These are phyloP conservation scores for Schoenoplectus tabernaemontani DNA, from an alignment of 202 grass and related monocot genomes.

Conservation along the genomic window DNA sequence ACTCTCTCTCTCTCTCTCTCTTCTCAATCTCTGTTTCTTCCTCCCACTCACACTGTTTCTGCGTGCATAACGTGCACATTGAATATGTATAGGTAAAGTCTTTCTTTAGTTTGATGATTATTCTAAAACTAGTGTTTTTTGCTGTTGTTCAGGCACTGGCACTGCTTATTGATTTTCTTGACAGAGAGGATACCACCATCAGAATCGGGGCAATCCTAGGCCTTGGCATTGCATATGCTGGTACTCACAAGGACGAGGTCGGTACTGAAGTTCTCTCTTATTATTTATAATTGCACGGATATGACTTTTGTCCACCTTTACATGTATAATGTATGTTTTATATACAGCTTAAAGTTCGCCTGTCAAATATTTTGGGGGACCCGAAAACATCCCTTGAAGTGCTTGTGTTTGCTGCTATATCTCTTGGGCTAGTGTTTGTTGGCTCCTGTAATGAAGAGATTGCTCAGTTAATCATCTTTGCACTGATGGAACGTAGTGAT, in stretches of 20 bases:
- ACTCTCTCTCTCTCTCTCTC: slow-evolving; percentile 32
- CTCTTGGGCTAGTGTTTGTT: slow-evolving; percentile 81
- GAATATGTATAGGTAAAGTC: not conserved
- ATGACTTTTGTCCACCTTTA: slow-evolving; percentile 10
- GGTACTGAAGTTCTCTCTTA: not conserved
- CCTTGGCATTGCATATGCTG: slow-evolving; percentile 92
- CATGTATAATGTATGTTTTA: slow-evolving; percentile 24
- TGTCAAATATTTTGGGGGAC: slow-evolving; percentile 71
- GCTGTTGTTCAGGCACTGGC: slow-evolving; percentile 86
- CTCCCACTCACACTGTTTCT: not conserved
- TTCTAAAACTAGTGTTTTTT: not conserved
- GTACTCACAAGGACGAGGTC: slow-evolving; percentile 92
- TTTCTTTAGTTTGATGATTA: not conserved
- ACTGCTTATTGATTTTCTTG: slow-evolving; percentile 85
- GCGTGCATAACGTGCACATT: not conserved
- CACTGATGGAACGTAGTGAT: slow-evolving; percentile 85
- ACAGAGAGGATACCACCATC: slow-evolving; percentile 75
- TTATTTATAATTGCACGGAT: not conserved
- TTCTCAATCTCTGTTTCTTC: not conserved
- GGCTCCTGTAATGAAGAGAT: slow-evolving; percentile 99
- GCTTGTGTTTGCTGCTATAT: slow-evolving; percentile 78
- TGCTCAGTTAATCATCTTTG: slow-evolving; percentile 88
- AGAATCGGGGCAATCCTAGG: slow-evolving; percentile 91
- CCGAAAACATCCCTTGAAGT: slow-evolving; percentile 75
- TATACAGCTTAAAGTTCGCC: slow-evolving; percentile 57